A percentile compares a stretch with the other conserved stretches of the same genome.
Conservation (phyloP, 768 basidiomycete species). For the Kwoniella botswanensis region DNA sequence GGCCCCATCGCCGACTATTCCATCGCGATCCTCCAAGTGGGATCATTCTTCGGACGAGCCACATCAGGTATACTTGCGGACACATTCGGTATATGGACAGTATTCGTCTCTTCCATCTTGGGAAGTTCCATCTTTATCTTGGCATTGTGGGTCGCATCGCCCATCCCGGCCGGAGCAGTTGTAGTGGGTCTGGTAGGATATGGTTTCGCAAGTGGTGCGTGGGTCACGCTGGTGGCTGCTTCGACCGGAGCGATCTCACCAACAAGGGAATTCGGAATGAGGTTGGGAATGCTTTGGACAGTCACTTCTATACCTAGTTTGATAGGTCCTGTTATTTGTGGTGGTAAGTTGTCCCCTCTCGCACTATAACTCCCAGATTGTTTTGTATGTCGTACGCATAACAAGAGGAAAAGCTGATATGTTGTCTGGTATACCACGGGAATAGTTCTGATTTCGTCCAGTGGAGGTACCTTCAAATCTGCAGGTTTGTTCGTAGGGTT, state of each 20-base stretch:
- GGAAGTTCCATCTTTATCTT: constrained; percentile 36
- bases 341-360: constrained; percentile 32
- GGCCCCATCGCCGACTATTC: constrained; percentile 41
- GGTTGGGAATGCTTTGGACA: constrained; percentile 55
- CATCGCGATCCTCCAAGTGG: constrained; percentile 52
- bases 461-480: constrained; percentile 30
- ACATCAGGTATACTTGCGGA: constrained; percentile 49
- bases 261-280: constrained; percentile 50
- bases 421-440: background rate
- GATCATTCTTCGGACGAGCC: constrained; percentile 49
- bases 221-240: constrained; percentile 50
- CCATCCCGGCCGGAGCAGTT: constrained; percentile 34
- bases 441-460: constrained; percentile 10
- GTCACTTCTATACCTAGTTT: constrained; percentile 38
- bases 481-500: constrained; percentile 44
- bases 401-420: background rate
- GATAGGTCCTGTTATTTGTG: constrained; percentile 50
- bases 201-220: constrained; percentile 49
- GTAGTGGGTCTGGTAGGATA: constrained; percentile 50
- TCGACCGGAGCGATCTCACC: constrained; percentile 48
- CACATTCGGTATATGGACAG: constrained; percentile 44
- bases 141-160: constrained; percentile 47
- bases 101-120: constrained; percentile 36
- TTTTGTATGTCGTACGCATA: background rate
- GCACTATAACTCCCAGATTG: background rate